These are phyloP conservation scores for Populus simonii DNA, from an alignment of 345 rosid genomes.

Conservation along the genomic window DNA sequence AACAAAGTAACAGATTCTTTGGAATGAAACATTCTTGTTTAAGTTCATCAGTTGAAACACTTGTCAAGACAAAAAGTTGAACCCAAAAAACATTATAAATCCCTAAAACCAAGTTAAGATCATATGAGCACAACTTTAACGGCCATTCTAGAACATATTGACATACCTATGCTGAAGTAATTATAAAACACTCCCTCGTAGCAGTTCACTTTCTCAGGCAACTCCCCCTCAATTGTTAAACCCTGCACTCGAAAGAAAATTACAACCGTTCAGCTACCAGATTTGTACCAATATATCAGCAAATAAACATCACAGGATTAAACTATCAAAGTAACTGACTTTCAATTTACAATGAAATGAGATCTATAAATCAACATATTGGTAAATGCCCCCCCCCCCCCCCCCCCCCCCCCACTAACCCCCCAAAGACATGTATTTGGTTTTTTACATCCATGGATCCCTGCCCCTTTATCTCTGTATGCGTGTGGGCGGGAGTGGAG, in stretches of 20 bases:
- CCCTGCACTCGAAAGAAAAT: constrained; percentile 42
- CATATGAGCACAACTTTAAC: background rate
- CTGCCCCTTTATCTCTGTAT: background rate
- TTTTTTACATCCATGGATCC: background rate
- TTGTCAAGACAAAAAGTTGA: background rate
- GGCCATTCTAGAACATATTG: constrained; percentile 4
- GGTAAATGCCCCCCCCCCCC: background rate
- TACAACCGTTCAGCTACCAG: constrained; percentile 3
- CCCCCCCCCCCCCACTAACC: too few species aligned
- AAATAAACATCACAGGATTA: background rate
- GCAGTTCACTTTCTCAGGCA: constrained; percentile 51
- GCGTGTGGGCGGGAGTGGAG: background rate
- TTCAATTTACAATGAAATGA: background rate
- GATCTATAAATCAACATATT: too few species aligned
- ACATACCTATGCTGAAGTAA: constrained; percentile 87
- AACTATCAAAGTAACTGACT: background rate
- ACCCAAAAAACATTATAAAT: background rate
- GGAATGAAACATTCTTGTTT: background rate
- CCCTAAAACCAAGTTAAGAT: background rate
- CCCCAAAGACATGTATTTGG: background rate
- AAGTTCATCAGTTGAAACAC: background rate
- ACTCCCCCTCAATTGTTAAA: constrained; percentile 55
- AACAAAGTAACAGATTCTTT: background rate
- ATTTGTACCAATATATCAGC: constrained; percentile 7
- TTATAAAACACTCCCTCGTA: constrained; percentile 90